Conservation (phyloP, 176 grass and related monocot species). For the Typha latifolia region DNA sequence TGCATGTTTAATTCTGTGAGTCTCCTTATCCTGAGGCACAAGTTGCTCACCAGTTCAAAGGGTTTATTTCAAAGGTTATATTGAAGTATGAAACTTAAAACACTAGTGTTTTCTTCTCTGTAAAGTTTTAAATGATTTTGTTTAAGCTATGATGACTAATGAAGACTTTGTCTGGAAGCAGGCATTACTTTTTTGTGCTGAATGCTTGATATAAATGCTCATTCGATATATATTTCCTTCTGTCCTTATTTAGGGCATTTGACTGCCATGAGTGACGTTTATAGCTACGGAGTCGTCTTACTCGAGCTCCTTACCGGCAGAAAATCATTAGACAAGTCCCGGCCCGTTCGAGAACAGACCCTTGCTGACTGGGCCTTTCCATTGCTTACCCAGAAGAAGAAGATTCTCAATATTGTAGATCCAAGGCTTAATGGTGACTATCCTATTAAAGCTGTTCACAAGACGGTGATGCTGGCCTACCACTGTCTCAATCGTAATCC, state of each 20-base stretch:
- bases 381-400: conserved; percentile 32
- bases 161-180: too few relatives aligned
- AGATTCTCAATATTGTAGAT: conserved; percentile 31
- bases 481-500: conserved; percentile 43
- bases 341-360: conserved; percentile 32
- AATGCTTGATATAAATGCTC: not conserved
- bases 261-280: conserved; percentile 53
- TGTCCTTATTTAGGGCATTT: conserved; percentile 25
- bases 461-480: conserved; percentile 31
- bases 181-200: too few relatives aligned
- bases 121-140: too few relatives aligned
- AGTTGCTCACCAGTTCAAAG: too few relatives aligned
- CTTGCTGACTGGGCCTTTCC: conserved; percentile 37
- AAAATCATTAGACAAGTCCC: conserved; percentile 39
- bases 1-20: too few relatives aligned
- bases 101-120: too few relatives aligned
- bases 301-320: conserved; percentile 40
- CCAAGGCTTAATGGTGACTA: conserved; percentile 27
- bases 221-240: not conserved
- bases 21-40: too few relatives aligned
- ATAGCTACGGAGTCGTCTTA: conserved; percentile 40
- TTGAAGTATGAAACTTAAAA: too few relatives aligned
- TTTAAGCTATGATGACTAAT: too few relatives aligned
- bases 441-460: conserved; percentile 29
- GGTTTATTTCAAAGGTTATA: too few relatives aligned